Base-by-base conservation (phyloP, 192 early-diverging fungal species). In the Coemansia asiatica region DNA sequence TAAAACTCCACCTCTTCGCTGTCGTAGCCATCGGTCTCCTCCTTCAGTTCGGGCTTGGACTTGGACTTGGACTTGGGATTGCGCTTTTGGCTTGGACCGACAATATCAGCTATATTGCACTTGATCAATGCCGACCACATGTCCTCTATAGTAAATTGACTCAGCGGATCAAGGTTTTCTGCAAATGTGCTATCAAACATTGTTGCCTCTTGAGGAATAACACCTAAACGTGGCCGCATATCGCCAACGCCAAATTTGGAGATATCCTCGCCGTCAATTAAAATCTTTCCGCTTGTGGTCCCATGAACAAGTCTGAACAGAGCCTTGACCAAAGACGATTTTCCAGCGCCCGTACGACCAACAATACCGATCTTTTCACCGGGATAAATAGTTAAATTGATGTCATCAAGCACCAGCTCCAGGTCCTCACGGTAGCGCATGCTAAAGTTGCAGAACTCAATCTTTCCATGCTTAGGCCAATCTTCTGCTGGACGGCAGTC, bases 221-320 rank as follows among this genome's bases (percentile, higher is more conserved):
- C 85, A 19, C 84, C 74, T 1, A 76, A 31, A 19, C 61, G 46
- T 27, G 74, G 33, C 13, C 95, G 82, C 27, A 95, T 69, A 22
- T 70, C 68, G 1, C 83, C 79, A n/a, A 94, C 79, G 4, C 88
- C 90, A 40, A 96, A 79, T 25, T 84, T 83, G 28, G 76, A 81
- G 22, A 90, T 85, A 63, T 94, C 90, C n/a, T 92, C 50, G 9
- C 87, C 88, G 68, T 97, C 94, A 56, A 97, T 90, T 25, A 80
- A 61, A 40, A 94, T 92, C 1, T 75, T 67, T 2, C 79, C 79
- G 0, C 31, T 55, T 25, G 74, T 63, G 2, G 84, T 86, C 46
- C 89, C 86, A 15, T 87, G 82, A 60, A 88, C 74, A 46, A 90
- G 76, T 22, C 50, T 53, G 64, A 90, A 89, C 36, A 90, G 66